Evolutionary conservation across 202 grass and related monocot species (phyloP).

Genomic region (Digitaria exilis): DNA sequence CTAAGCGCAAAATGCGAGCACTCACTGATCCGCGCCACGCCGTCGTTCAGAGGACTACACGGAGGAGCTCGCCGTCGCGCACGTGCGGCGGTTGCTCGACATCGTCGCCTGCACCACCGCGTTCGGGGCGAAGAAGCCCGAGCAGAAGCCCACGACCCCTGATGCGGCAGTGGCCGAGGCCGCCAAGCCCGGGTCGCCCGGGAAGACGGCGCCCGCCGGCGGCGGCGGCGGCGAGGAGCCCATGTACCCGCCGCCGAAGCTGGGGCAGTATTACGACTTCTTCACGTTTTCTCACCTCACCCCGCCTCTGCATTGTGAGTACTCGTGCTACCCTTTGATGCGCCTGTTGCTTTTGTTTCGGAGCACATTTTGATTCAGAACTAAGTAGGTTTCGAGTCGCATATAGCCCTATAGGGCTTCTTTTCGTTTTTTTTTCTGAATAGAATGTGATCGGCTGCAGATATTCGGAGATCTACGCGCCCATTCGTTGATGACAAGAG

Average conservation of each 20-base stretch:
- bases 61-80: conserved; percentile 81
- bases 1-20: conserved; percentile 7
- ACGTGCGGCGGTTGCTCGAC: conserved; percentile 79
- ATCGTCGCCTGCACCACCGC: conserved; percentile 85
- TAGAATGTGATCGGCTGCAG: conserved; percentile 50
- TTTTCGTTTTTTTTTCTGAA: background rate
- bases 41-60: conserved; percentile 75
- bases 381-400: background rate
- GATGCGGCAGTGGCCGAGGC: conserved; percentile 36
- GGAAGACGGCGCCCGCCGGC: background rate
- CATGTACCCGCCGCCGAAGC: conserved; percentile 92
- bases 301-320: conserved; percentile 79
- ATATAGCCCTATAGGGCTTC: background rate
- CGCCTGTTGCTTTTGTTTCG: background rate
- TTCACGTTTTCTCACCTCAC: conserved; percentile 90
- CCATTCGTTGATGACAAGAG: conserved; percentile 81
- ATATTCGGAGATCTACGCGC: conserved; percentile 73
- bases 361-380: conserved; percentile 16
- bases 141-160: conserved; percentile 41
- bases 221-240: conserved; percentile 66
- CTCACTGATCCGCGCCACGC: background rate
- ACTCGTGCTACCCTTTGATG: background rate
- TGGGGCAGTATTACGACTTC: conserved; percentile 94
- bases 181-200: conserved; percentile 44
- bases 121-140: conserved; percentile 59